Evolutionary conservation across 179 eudicot species (phyloP).

Genomic region (Silene coronaria): DNA sequence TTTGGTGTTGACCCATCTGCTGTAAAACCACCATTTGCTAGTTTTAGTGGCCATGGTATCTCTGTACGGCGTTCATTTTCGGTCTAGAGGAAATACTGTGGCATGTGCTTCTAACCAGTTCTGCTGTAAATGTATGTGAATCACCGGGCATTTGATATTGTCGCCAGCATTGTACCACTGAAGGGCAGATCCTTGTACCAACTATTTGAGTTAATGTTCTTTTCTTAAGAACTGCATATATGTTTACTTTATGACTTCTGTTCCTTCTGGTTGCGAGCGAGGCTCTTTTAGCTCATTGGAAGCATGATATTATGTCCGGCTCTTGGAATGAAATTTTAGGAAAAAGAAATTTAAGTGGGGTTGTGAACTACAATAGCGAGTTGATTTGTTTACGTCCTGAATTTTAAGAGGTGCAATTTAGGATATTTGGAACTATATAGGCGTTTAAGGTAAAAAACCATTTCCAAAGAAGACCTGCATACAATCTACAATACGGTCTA

Average conservation of each 20-base stretch:
- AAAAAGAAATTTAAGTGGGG: no score
- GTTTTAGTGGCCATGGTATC: conserved; percentile 17
- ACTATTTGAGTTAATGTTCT: not conserved
- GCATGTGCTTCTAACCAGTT: conserved; percentile 15
- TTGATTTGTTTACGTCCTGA: no score
- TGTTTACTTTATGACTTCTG: not conserved
- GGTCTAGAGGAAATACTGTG: conserved; percentile 14
- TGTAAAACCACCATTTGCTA: conserved; percentile 19
- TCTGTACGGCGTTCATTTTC: conserved; percentile 20
- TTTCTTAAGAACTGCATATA: not conserved
- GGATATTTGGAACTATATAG: no score
- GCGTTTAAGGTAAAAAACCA: no score
- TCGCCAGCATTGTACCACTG: not conserved
- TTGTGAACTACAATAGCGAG: no score
- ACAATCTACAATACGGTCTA: no score
- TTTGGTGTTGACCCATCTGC: conserved; percentile 4
- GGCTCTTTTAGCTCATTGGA: no score
- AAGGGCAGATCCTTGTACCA: conserved; percentile 12
- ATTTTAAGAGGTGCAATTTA: no score
- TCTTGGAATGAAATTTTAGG: no score
- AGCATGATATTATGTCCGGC: no score
- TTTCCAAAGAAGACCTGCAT: no score
- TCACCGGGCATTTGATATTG: conserved; percentile 4
- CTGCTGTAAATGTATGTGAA: conserved; percentile 24
- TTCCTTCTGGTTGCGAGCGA: not conserved